These are phyloP conservation scores for Chloris gayana DNA, from an alignment of 176 grass and related monocot species.

Conservation along the genomic window DNA sequence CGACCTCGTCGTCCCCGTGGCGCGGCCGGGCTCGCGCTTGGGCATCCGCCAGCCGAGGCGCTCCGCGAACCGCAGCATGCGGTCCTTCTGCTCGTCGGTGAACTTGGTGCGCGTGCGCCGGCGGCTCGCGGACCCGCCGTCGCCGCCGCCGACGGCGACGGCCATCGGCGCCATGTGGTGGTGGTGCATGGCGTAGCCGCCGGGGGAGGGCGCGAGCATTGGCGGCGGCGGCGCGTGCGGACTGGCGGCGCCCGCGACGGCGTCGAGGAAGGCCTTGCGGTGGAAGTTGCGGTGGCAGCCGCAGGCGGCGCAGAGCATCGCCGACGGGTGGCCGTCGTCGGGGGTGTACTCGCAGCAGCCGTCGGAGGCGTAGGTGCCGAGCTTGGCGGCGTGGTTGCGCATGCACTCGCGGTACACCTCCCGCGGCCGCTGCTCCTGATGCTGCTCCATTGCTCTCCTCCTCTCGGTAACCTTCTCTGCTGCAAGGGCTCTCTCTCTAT, in stretches of 20 bases:
- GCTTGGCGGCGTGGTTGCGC: constrained; percentile 91
- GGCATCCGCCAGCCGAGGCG: constrained; percentile 83
- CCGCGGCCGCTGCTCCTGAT: constrained; percentile 51
- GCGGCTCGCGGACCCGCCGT: constrained; percentile 25
- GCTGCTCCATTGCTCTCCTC: constrained; percentile 31
- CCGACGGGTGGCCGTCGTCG: constrained; percentile 49
- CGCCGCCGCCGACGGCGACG: not conserved
- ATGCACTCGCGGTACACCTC: constrained; percentile 88
- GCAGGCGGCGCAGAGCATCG: constrained; percentile 70
- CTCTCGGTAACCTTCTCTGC: not conserved
- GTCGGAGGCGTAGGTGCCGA: constrained; percentile 85
- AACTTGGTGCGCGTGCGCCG: constrained; percentile 85
- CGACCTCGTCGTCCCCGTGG: constrained; percentile 70
- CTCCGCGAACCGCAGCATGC: constrained; percentile 79
- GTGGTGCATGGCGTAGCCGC: constrained; percentile 48
- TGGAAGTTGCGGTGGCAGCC: constrained; percentile 95
- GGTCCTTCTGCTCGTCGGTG: constrained; percentile 77
- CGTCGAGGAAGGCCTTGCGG: constrained; percentile 58
- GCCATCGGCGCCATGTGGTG: constrained; percentile 16
- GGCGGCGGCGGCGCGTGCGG: constrained; percentile 8
- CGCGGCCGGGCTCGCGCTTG: constrained; percentile 68
- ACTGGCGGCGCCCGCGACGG: constrained; percentile 16
- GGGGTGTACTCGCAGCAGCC: constrained; percentile 94
- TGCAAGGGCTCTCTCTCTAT: not conserved
- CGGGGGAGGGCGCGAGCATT: constrained; percentile 31